Evolutionary conservation across 495 filamentous ascomycete genomes (phyloP).

Genomic region (Neurospora pannonica): DNA sequence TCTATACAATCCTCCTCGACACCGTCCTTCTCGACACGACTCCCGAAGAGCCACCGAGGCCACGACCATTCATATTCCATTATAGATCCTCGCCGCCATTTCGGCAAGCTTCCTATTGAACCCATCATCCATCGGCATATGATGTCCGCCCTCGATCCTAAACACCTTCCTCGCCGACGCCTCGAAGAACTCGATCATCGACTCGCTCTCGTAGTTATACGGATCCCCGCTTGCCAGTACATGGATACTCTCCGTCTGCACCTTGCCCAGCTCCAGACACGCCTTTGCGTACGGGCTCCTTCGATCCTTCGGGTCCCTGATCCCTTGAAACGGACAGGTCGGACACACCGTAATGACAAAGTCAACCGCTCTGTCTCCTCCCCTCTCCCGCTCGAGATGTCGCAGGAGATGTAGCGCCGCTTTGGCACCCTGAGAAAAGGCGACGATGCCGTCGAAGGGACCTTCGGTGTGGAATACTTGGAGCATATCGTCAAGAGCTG

Average conservation of each 20-base stretch:
- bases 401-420: constrained; percentile 14
- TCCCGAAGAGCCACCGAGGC: neutral
- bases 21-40: neutral
- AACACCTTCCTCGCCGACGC: constrained; percentile 8
- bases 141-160: constrained; percentile 14
- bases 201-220: constrained; percentile 17
- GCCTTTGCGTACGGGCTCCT: neutral
- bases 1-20: neutral
- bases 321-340: constrained; percentile 13
- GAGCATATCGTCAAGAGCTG: constrained; percentile 2
- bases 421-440: constrained; percentile 24
- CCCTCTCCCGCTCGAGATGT: constrained; percentile 6
- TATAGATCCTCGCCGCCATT: neutral
- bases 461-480: constrained; percentile 4
- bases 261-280: constrained; percentile 3
- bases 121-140: constrained; percentile 16
- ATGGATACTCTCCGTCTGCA: constrained; percentile 14
- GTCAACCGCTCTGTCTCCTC: constrained; percentile 2
- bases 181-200: constrained; percentile 15
- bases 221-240: constrained; percentile 17
- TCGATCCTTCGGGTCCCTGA: neutral
- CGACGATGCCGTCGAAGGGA: constrained; percentile 20
- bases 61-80: neutral
- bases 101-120: constrained; percentile 5
- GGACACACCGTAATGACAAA: constrained; percentile 15